Base-by-base conservation (phyloP, 2,329 filamentous ascomycete species). In the Cadophora sp. region DNA sequence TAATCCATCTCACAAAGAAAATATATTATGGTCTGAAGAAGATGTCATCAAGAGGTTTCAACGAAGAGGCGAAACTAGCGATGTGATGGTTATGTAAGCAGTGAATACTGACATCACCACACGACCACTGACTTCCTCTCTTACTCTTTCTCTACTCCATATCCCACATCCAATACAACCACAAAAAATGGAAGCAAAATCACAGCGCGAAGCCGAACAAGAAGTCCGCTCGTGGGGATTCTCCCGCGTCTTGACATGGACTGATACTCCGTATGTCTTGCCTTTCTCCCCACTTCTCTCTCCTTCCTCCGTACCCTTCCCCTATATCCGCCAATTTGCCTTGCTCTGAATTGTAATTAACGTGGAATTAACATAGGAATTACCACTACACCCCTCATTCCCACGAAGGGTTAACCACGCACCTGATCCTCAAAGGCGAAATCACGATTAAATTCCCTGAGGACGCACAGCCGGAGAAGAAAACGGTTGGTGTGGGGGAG, bases 161-260 rank as follows among this genome's bases (percentile, higher is more conserved):
- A 22, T 5, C 8, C 19, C 43, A 24, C 19, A 1, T n/a, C 26
- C 34, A 27, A 24, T 12, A 16, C 29, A 12, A 31, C 29, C 48
- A 11, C 58, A 46, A 65, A 27, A n/a, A 26, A 76, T 74, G 73
- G 29, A 67, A 65, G 14, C 63, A 16, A 83, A 81, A 73, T 80
- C 82, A 37, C 82, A 79, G 65, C 78, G 76, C 68, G 82, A 86
- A 50, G 81, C 82, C 46, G 90, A 93, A 77, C 79, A 81, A 61
- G 81, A 91, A 75, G 90, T 93, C 29, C 83, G 83, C 43, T 87
- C 86, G 1, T 92, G 91, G 90, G 91, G 91, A 1, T 93, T 92
- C 76, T 73, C 77, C 2, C 83, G 88, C 61, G 89, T 92, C 75
- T 92, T 92, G 71, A 92, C 89, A 2, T 93, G 91, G 90, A 88